Base-by-base conservation (phyloP, 2,329 filamentous ascomycete species). In the Aspergillus brasiliensis region DNA sequence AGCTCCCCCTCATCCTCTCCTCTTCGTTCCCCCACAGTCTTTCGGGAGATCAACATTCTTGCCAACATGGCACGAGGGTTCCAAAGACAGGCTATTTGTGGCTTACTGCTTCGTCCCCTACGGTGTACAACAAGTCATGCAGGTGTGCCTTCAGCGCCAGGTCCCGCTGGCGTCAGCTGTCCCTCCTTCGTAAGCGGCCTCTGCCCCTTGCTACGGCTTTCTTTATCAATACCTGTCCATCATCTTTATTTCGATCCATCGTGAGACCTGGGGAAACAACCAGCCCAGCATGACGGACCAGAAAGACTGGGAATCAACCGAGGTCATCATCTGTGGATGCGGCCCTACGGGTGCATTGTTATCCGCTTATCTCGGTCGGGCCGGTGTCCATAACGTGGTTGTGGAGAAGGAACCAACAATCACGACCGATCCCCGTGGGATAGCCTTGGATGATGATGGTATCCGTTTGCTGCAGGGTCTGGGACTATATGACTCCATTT, bases 301-400 rank as follows among this genome's bases (percentile, higher is more conserved):
- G 31, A 15, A 34, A 34, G 31, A 34, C n/a, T 44, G 19, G 38
- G 68, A 66, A 53, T 64, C 59, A 0, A 71, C 67, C 1, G 69
- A 73, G 34, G 67, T 75, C 15, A 57, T 75, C 5, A 75, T 75
- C 34, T 72, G 71, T 46, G 73, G 73, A 40, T 74, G 72, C 51
- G 73, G 73, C 17, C 73, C 73, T 23, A 72, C 71, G 0, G 72
- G 72, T 2, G 69, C 73, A 8, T 54, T 74, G 58, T 59, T 75
- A 1, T 70, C 69, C 3, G 69, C 62, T 3, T 69, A 71, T 21
- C 61, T 75, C 11, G 68, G 68, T 6, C 63, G 58, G 23, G 64
- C 69, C 60, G 53, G 54, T 1, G 59, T 73, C 8, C 51, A 37
- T 2, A 69, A 74, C 52, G 58, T 74, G 8, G 65, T 73, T 1